Conservation (phyloP, 192 early-diverging fungal genomes). For the Podila epicladia region DNA sequence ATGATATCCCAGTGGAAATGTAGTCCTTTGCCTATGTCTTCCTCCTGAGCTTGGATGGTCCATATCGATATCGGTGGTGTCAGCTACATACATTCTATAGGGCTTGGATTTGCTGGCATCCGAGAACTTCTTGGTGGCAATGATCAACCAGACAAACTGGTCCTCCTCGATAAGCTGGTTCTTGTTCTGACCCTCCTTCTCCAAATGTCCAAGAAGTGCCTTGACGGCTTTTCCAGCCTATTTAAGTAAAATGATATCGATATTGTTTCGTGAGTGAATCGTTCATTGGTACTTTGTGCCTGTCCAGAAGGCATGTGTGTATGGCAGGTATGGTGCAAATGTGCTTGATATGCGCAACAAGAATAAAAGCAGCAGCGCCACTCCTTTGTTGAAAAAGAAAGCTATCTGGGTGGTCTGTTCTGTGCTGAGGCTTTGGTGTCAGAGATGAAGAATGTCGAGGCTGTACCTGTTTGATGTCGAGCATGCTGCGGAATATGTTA, state of each 20-base stretch:
- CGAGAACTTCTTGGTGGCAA: conserved; percentile 77
- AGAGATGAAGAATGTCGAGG: not conserved
- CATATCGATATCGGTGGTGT: not conserved
- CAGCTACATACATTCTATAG: conserved; percentile 65
- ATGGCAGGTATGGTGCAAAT: too few species aligned
- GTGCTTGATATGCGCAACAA: too few species aligned
- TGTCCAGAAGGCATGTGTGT: too few species aligned
- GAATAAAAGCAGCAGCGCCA: too few species aligned
- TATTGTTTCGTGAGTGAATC: not conserved
- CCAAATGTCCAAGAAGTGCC: conserved; percentile 61
- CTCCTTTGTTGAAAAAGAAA: too few species aligned
- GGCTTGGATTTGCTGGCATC: conserved; percentile 70
- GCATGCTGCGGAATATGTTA: conserved; percentile 7
- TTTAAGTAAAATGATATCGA: not conserved
- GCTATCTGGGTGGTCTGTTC: too few species aligned
- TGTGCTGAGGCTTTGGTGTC: not conserved
- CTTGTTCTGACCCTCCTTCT: conserved; percentile 52
- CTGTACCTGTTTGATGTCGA: conserved; percentile 34
- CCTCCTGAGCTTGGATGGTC: not conserved
- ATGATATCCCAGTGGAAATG: not conserved
- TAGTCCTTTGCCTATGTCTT: not conserved
- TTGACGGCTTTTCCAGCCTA: conserved; percentile 66
- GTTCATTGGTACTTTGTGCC: too few species aligned
- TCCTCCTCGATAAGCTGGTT: conserved; percentile 62
- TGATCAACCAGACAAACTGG: conserved; percentile 67